A percentile compares a stretch with the other conserved stretches of the same genome.
phyloP scores from a whole-genome alignment of 2,329 filamentous ascomycete species.

The Cephalotrichum gorgonifer region DNA sequence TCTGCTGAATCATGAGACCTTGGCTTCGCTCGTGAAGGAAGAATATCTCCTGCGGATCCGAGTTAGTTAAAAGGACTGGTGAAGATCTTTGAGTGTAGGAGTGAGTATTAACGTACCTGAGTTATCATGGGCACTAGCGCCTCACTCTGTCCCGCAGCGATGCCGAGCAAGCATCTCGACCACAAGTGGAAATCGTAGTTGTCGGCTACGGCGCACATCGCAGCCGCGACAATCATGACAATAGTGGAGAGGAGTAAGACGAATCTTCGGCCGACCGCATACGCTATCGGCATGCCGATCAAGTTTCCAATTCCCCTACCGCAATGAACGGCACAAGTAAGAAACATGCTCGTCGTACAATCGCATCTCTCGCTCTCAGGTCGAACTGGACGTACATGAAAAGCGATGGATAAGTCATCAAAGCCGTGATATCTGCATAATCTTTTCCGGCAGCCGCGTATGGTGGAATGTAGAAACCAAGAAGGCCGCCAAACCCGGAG shows the following conservation, averaged over 20 bases:
- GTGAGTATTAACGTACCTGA: not conserved
- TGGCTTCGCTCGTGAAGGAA: constrained; percentile 31
- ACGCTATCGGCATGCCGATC: constrained; percentile 21
- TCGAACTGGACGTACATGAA: not conserved
- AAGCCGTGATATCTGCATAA: not conserved
- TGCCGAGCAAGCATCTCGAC: constrained; percentile 23
- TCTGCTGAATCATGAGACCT: constrained; percentile 28
- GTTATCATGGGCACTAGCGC: constrained; percentile 28
- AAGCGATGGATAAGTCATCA: not conserved
- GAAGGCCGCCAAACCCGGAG: not conserved
- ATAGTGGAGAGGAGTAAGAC: constrained; percentile 19
- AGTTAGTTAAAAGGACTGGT: not conserved
- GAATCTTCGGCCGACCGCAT: constrained; percentile 21
- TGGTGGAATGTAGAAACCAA: not conserved
- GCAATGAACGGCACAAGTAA: not conserved
- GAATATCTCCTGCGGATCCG: constrained; percentile 23
- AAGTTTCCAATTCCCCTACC: constrained; percentile 19
- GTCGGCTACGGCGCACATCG: constrained; percentile 13
- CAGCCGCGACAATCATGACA: constrained; percentile 16
- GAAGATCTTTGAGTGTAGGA: not conserved
- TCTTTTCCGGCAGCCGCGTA: not conserved
- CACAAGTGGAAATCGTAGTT: constrained; percentile 25
- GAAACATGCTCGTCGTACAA: not conserved
- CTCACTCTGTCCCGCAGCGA: constrained; percentile 30
- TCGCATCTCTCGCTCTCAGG: not conserved